These are phyloP conservation scores for Zasmidium angulare DNA, from an alignment of 2,329 filamentous ascomycete genomes.

Conservation along the genomic window DNA sequence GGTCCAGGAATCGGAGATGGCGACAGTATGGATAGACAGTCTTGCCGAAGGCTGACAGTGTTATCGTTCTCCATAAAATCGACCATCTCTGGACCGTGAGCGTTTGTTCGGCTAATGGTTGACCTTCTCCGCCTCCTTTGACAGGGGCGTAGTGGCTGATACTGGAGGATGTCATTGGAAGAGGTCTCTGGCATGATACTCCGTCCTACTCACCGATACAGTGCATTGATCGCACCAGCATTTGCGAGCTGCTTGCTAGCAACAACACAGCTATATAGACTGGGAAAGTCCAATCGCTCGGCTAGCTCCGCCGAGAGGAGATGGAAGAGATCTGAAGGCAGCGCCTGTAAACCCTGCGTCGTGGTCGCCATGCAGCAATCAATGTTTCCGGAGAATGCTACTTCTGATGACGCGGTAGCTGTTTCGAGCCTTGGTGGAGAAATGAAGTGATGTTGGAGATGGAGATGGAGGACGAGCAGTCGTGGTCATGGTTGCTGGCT, in stretches of 20 bases:
- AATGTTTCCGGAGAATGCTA: neutral
- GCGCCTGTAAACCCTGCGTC: slow-evolving; percentile 17
- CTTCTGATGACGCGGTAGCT: slow-evolving; percentile 1
- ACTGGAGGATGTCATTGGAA: slow-evolving; percentile 27
- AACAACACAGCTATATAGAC: slow-evolving; percentile 60
- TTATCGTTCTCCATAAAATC: slow-evolving; percentile 66
- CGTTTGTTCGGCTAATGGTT: slow-evolving; percentile 44
- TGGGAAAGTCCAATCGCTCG: slow-evolving; percentile 56
- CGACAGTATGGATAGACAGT: slow-evolving; percentile 69
- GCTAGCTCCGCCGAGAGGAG: slow-evolving; percentile 62
- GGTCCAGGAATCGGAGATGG: slow-evolving; percentile 64
- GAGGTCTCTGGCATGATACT: neutral
- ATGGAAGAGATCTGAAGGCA: slow-evolving; percentile 62
- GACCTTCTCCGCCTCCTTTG: slow-evolving; percentile 45
- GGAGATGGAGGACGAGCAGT: too few species aligned
- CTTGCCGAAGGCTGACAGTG: slow-evolving; percentile 61
- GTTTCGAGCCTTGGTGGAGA: neutral
- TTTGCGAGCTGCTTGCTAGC: slow-evolving; percentile 57
- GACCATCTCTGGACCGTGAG: slow-evolving; percentile 58
- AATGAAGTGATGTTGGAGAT: slow-evolving; percentile 6
- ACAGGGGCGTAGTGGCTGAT: slow-evolving; percentile 46
- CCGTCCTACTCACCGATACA: slow-evolving; percentile 66
- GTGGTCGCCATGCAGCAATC: slow-evolving; percentile 4
- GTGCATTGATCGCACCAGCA: slow-evolving; percentile 57
- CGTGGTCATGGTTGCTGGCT: slow-evolving; percentile 6